These are phyloP conservation scores for Kernera saxatilis DNA, from an alignment of 345 rosid genomes.

Conservation along the genomic window DNA sequence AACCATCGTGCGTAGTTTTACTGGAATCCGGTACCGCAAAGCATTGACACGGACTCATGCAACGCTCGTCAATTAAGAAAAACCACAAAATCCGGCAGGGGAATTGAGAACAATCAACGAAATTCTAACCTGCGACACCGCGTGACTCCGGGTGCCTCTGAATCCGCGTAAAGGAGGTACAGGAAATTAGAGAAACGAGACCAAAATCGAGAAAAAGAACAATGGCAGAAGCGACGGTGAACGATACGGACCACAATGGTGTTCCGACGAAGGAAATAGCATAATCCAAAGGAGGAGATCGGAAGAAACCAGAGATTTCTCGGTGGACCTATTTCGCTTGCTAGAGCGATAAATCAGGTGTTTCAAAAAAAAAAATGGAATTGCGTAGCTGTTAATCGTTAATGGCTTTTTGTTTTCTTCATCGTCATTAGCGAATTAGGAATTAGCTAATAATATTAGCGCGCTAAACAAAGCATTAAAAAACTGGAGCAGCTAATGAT, in stretches of 20 bases:
- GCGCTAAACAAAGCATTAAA: constrained; percentile 22
- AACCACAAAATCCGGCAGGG: neutral
- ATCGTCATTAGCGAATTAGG: constrained; percentile 4
- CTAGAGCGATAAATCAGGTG: constrained; percentile 5
- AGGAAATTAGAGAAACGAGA: neutral
- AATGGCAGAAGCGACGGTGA: constrained; percentile 14
- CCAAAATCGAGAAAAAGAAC: neutral
- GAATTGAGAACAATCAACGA: neutral
- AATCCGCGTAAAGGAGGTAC: neutral
- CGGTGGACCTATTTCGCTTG: constrained; percentile 5
- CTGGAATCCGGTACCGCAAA: neutral
- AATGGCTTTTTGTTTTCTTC: constrained; percentile 1
- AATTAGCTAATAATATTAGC: constrained; percentile 25
- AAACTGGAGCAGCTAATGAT: neutral
- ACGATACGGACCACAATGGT: neutral
- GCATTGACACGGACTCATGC: neutral
- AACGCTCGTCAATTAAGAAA: neutral
- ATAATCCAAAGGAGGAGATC: neutral
- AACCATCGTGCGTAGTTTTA: neutral
- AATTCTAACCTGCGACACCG: constrained; percentile 22
- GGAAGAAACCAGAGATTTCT: constrained; percentile 2
- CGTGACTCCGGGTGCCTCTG: neutral
- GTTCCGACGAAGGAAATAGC: neutral
- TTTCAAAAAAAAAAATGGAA: neutral
- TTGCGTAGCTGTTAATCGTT: constrained; percentile 6